phyloP scores from a whole-genome alignment of 2,329 filamentous ascomycete species.

The Diplodia seriata region DNA sequence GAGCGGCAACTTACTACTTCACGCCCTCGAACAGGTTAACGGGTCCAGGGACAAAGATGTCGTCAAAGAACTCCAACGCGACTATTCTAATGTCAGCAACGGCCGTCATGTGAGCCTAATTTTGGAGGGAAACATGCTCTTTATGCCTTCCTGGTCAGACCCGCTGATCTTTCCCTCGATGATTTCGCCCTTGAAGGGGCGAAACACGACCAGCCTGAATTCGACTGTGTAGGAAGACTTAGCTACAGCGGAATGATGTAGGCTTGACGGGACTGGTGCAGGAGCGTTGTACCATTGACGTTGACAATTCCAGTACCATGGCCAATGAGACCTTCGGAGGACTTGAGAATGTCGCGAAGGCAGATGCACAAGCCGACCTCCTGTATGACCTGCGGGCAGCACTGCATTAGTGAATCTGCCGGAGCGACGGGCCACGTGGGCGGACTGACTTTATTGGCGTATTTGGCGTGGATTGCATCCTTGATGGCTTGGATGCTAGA shows the following conservation, averaged over 20 bases:
- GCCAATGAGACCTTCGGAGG: slow-evolving; percentile 91
- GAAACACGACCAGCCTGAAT: slow-evolving; percentile 91
- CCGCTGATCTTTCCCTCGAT: slow-evolving; percentile 83
- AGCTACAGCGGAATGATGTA: neutral
- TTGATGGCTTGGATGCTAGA: slow-evolving; percentile 84
- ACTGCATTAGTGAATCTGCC: slow-evolving; percentile 21
- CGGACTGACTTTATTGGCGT: slow-evolving; percentile 78
- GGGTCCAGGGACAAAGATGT: slow-evolving; percentile 74
- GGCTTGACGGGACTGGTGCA: neutral
- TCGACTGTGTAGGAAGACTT: slow-evolving; percentile 66
- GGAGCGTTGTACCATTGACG: slow-evolving; percentile 73
- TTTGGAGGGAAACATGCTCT: slow-evolving; percentile 56
- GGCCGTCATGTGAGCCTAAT: neutral
- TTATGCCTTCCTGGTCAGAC: slow-evolving; percentile 74
- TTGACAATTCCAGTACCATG: slow-evolving; percentile 92
- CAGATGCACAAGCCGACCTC: slow-evolving; percentile 93
- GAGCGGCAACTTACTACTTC: slow-evolving; percentile 67
- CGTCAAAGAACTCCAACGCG: slow-evolving; percentile 90
- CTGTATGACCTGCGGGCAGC: slow-evolving; percentile 72
- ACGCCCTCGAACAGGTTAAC: slow-evolving; percentile 50
- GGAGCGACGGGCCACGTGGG: slow-evolving; percentile 4
- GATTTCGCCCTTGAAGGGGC: slow-evolving; percentile 94
- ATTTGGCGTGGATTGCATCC: slow-evolving; percentile 97
- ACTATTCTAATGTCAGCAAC: slow-evolving; percentile 56
- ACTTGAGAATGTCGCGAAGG: slow-evolving; percentile 87